Evolutionary conservation across 768 basidiomycete species (phyloP).

Genomic region (Cystobasidium ongulense): DNA sequence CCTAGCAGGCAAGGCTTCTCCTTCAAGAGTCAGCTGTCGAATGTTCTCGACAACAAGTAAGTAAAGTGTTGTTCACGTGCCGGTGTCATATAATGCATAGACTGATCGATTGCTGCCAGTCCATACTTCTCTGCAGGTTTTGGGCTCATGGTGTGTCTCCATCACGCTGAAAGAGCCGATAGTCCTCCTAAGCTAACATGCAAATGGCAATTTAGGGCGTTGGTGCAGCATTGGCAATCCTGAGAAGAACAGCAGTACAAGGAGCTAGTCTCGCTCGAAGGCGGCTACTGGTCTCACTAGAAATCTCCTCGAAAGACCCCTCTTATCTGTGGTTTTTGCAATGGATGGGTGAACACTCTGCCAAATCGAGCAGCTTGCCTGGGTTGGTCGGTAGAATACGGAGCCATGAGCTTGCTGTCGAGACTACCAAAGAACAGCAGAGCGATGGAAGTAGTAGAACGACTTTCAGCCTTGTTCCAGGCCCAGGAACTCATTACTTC

Average conservation of each 20-base stretch:
- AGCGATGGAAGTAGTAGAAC: constrained; percentile 86
- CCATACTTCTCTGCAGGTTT: constrained; percentile 98
- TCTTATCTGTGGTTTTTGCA: constrained; percentile 93
- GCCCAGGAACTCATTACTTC: constrained; percentile 89
- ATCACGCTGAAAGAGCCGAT: not conserved
- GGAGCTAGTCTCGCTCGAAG: constrained; percentile 70
- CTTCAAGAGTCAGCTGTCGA: not conserved
- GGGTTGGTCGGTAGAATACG: constrained; percentile 47
- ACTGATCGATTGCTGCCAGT: constrained; percentile 48
- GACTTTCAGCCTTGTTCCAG: constrained; percentile 86
- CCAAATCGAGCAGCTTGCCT: constrained; percentile 41
- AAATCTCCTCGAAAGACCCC: constrained; percentile 90
- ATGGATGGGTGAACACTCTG: constrained; percentile 77
- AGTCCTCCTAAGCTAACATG: not conserved
- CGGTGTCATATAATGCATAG: not conserved
- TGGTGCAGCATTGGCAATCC: constrained; percentile 68
- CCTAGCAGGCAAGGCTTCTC: not conserved
- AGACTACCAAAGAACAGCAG: constrained; percentile 75
- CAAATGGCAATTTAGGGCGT: constrained; percentile 57
- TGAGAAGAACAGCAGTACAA: constrained; percentile 62
- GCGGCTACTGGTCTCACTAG: constrained; percentile 84
- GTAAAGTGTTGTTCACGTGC: not conserved
- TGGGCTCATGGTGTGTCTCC: constrained; percentile 70
- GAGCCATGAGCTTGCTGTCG: constrained; percentile 89
- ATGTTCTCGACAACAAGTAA: constrained; percentile 28